Conservation (phyloP, 495 filamentous ascomycete species). For the Neurospora sp. region DNA sequence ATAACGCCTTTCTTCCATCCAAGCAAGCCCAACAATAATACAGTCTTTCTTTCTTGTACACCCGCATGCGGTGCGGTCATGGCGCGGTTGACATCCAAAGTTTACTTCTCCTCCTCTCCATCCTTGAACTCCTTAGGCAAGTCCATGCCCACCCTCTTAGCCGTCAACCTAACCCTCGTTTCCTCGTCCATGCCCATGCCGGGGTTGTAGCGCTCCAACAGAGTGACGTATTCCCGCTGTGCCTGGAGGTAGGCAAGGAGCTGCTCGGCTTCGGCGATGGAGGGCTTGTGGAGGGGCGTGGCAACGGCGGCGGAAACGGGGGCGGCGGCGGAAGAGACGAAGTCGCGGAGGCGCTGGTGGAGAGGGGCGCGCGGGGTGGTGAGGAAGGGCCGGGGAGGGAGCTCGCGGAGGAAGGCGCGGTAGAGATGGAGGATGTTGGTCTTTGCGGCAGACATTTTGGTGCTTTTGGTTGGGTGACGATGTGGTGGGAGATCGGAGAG, state of each 20-base stretch:
- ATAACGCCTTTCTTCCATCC: neutral
- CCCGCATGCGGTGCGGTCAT: neutral
- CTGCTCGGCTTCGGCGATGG: constrained; percentile 59
- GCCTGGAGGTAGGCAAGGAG: constrained; percentile 68
- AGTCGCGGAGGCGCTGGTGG: constrained; percentile 49
- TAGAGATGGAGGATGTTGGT: constrained; percentile 66
- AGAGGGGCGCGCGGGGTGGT: constrained; percentile 44
- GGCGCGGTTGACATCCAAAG: neutral
- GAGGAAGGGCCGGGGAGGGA: constrained; percentile 58
- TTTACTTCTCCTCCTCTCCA: constrained; percentile 3
- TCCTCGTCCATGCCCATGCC: constrained; percentile 77
- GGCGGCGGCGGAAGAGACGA: constrained; percentile 27
- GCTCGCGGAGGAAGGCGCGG: constrained; percentile 81
- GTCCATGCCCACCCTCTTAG: constrained; percentile 80
- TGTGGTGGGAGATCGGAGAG: neutral
- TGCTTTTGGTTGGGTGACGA: neutral
- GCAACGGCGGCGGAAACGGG: constrained; percentile 2
- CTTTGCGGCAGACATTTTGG: constrained; percentile 11
- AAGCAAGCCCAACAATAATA: neutral
- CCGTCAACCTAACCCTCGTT: constrained; percentile 72
- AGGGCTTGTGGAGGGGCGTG: neutral
- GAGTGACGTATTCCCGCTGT: constrained; percentile 66
- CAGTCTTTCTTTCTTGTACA: neutral
- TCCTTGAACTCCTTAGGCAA: constrained; percentile 50
- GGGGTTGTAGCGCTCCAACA: constrained; percentile 89